phyloP scores from a whole-genome alignment of 1,139 yeast species.

The Lodderomyces beijingensis region DNA sequence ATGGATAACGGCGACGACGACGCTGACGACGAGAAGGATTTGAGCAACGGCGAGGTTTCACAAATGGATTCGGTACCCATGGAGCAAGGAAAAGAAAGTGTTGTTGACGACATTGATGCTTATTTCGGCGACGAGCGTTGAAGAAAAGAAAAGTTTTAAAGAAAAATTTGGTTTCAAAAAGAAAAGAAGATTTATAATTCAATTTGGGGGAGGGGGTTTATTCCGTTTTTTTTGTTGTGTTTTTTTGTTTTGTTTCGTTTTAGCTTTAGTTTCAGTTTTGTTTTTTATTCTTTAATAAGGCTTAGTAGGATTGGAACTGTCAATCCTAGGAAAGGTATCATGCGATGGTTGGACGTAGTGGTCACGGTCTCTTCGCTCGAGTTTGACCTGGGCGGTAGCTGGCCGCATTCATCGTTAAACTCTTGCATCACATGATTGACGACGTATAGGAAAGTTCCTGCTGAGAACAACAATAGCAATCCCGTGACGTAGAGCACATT shows the following conservation, averaged over 20 bases:
- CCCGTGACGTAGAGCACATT: slow-evolving; percentile 42
- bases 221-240: too few relatives aligned
- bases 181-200: too few relatives aligned
- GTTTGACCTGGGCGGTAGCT: too few relatives aligned
- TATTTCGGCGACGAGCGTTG: slow-evolving; percentile 6
- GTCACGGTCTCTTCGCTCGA: too few relatives aligned
- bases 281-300: slow-evolving; percentile 11
- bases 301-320: slow-evolving; percentile 15
- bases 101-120: slow-evolving; percentile 9
- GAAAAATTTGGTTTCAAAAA: too few relatives aligned
- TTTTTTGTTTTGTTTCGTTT: too few relatives aligned
- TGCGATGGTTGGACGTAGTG: too few relatives aligned
- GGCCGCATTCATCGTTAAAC: too few relatives aligned
- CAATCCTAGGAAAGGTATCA: slow-evolving; percentile 14
- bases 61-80: slow-evolving; percentile 4
- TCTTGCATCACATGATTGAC: slow-evolving; percentile 60
- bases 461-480: slow-evolving; percentile 52
- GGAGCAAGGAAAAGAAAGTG: slow-evolving; percentile 6
- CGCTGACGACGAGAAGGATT: background rate
- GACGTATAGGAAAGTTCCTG: slow-evolving; percentile 71
- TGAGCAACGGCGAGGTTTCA: background rate
- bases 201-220: too few relatives aligned
- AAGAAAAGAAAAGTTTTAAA: slow-evolving; percentile 1
- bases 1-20: background rate
- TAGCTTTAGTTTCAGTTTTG: too few relatives aligned